phyloP scores from a whole-genome alignment of 768 basidiomycete species.

The Rubroboletus pulcherrimus region DNA sequence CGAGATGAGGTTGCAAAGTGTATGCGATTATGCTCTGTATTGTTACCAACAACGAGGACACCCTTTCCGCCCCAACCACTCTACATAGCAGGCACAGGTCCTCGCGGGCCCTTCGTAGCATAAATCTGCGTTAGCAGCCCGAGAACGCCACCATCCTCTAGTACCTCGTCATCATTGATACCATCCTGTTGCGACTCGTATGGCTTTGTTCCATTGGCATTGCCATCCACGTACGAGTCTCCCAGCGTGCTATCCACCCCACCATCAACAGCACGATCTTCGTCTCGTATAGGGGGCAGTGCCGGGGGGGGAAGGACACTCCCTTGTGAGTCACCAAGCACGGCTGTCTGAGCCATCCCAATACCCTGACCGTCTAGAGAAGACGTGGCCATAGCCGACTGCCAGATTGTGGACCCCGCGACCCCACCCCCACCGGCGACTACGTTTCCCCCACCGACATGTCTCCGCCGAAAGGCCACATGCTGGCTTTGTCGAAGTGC shows the following conservation, averaged over 20 bases:
- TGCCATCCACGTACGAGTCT: conserved; percentile 75
- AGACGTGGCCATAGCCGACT: conserved; percentile 43
- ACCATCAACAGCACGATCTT: conserved; percentile 49
- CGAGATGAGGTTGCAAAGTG: neutral
- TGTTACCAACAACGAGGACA: neutral
- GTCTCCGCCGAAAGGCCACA: conserved; percentile 43
- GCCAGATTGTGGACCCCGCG: conserved; percentile 45
- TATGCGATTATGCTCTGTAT: neutral
- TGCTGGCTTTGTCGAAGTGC: conserved; percentile 68
- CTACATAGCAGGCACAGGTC: conserved; percentile 44
- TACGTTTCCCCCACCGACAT: conserved; percentile 22
- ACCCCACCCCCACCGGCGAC: conserved; percentile 44
- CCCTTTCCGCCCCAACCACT: neutral
- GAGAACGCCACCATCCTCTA: conserved; percentile 81
- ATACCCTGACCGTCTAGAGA: conserved; percentile 36
- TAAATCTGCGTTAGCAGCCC: conserved; percentile 88
- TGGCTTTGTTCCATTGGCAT: conserved; percentile 37
- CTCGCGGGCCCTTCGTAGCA: conserved; percentile 48
- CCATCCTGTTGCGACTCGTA: conserved; percentile 44
- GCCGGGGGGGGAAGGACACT: conserved; percentile 34
- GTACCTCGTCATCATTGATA: conserved; percentile 55
- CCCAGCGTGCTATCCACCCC: conserved; percentile 57
- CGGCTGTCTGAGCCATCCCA: conserved; percentile 63
- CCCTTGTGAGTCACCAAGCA: conserved; percentile 74
- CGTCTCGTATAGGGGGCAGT: conserved; percentile 34